Conservation (phyloP, 2,329 filamentous ascomycete species). For the Colletotrichum incanum region DNA sequence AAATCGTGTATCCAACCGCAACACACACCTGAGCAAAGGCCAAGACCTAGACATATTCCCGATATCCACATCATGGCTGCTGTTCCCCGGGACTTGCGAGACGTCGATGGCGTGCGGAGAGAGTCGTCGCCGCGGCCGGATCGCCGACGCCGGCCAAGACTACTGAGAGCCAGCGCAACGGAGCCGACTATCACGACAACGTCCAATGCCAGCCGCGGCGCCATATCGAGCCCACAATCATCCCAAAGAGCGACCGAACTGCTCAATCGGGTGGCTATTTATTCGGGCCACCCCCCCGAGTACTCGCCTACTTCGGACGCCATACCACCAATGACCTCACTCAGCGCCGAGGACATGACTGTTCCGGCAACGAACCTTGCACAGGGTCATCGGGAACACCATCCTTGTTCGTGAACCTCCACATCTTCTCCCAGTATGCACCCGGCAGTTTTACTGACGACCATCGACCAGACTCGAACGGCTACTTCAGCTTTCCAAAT, state of each 20-base stretch:
- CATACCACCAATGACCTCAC: slow-evolving; percentile 52
- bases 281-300: slow-evolving; percentile 51
- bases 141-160: slow-evolving; percentile 64
- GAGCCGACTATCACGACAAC: slow-evolving; percentile 70
- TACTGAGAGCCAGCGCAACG: slow-evolving; percentile 70
- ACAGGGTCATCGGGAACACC: slow-evolving; percentile 23
- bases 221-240: slow-evolving; percentile 65
- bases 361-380: slow-evolving; percentile 45
- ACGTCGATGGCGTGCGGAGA: slow-evolving; percentile 45
- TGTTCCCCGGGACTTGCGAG: slow-evolving; percentile 34
- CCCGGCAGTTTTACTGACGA: slow-evolving; percentile 15
- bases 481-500: slow-evolving; percentile 82
- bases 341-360: slow-evolving; percentile 55
- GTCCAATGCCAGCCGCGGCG: slow-evolving; percentile 67
- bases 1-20: neutral
- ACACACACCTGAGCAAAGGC: neutral
- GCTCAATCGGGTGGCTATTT: slow-evolving; percentile 68
- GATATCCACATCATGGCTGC: slow-evolving; percentile 28
- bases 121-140: slow-evolving; percentile 59
- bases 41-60: neutral
- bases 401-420: slow-evolving; percentile 33
- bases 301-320: slow-evolving; percentile 48
- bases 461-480: slow-evolving; percentile 46
- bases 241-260: slow-evolving; percentile 69
- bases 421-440: neutral